These are phyloP conservation scores for Trypanosomatidae sp. DNA, from an alignment of 208 protist genomes.

Conservation along the genomic window DNA sequence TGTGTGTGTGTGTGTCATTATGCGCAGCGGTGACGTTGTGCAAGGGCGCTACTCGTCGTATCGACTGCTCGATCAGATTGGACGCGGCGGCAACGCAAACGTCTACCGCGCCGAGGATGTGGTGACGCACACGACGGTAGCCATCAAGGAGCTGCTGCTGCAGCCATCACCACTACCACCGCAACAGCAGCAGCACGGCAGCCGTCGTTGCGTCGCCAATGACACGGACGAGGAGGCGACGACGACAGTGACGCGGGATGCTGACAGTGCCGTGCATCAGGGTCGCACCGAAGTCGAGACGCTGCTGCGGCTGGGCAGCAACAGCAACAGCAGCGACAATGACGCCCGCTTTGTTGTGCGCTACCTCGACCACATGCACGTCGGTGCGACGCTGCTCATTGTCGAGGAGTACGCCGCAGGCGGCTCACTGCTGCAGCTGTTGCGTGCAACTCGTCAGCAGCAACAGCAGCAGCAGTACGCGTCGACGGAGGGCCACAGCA, in stretches of 20 bases:
- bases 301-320: conserved; percentile 27
- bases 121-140: conserved; percentile 27
- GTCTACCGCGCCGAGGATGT: conserved; percentile 55
- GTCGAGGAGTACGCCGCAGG: conserved; percentile 59
- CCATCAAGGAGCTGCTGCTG: conserved; percentile 74
- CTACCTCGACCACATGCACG: conserved; percentile 74
- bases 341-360: conserved; percentile 22
- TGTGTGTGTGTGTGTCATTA: too few species aligned
- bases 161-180: too few species aligned
- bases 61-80: conserved; percentile 52
- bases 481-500: too few species aligned
- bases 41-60: conserved; percentile 73
- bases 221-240: too few species aligned
- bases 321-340: conserved; percentile 12
- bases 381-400: conserved; percentile 38
- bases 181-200: too few species aligned
- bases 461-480: too few species aligned
- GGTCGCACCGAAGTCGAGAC: conserved; percentile 64
- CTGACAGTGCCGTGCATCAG: conserved; percentile 21
- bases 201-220: too few species aligned
- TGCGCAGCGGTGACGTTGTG: conserved; percentile 20
- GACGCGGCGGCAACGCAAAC: conserved; percentile 52
- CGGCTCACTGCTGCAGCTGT: conserved; percentile 38
- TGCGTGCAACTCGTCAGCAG: conserved; percentile 7
- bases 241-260: conserved; percentile 21